Evolutionary conservation across 768 basidiomycete genomes (phyloP).

Genomic region (Candolleomyces aberdarensis): DNA sequence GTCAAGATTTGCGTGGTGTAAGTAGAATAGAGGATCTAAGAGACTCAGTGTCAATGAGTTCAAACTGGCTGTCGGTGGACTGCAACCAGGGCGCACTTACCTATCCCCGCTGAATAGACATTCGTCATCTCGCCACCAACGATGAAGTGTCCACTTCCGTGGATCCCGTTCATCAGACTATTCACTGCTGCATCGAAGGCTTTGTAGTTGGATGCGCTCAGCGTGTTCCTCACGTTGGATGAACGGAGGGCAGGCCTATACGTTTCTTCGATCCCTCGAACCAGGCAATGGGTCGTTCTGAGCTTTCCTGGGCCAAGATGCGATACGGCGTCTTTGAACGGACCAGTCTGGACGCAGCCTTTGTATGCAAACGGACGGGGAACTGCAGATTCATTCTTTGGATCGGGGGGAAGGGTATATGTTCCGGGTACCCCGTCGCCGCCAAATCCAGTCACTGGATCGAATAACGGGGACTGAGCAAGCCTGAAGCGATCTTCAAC

Average conservation of each 20-base stretch:
- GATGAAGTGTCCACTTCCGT: background rate
- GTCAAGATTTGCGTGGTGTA: constrained; percentile 23
- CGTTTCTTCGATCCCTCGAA: background rate
- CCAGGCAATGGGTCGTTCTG: background rate
- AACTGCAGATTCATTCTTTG: background rate
- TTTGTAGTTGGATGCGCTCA: background rate
- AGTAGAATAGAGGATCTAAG: constrained; percentile 22
- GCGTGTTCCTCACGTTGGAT: background rate
- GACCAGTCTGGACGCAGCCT: constrained; percentile 4
- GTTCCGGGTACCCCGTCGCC: constrained; percentile 15
- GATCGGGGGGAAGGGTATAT: constrained; percentile 5
- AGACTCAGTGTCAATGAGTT: background rate
- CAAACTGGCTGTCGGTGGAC: background rate
- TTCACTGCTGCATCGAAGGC: background rate
- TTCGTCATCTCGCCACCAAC: constrained; percentile 9
- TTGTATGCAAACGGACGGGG: background rate
- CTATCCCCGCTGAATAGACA: background rate
- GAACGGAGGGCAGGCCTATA: background rate
- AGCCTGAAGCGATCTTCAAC: constrained; percentile 6
- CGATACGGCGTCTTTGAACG: background rate
- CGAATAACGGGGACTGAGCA: constrained; percentile 13
- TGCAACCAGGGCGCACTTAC: background rate
- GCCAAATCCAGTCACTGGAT: constrained; percentile 16
- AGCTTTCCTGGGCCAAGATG: constrained; percentile 5
- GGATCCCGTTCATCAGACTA: background rate